Conservation (phyloP, 2,329 filamentous ascomycete species). For the Sporothrix euskadiensis region DNA sequence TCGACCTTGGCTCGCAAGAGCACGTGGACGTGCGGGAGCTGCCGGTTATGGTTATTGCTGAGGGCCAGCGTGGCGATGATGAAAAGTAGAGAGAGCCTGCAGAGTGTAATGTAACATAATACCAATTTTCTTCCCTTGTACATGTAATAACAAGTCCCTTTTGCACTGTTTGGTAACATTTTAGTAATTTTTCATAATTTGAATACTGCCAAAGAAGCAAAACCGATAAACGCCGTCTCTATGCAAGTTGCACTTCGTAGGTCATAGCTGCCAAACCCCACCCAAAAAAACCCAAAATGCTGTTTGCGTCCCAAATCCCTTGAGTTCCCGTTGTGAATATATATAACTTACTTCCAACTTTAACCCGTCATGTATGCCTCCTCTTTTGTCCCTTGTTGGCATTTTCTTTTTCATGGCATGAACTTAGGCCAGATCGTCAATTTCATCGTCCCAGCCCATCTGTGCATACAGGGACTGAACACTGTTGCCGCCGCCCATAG, state of each 20-base stretch:
- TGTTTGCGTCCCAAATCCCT: not conserved
- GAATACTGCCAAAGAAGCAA: not conserved
- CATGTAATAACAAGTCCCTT: not conserved
- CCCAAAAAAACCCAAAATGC: not conserved
- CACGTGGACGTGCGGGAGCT: constrained; percentile 75
- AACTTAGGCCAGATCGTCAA: constrained; percentile 36
- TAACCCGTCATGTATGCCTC: not conserved
- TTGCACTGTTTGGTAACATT: not conserved
- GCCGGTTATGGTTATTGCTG: constrained; percentile 63
- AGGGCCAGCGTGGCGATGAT: constrained; percentile 34
- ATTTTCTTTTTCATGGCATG: not conserved
- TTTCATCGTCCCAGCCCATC: constrained; percentile 61
- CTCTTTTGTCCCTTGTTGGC: not conserved
- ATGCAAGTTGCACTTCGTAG: constrained; percentile 22
- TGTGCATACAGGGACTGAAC: constrained; percentile 53
- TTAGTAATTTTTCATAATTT: not conserved
- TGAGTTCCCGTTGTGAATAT: not conserved
- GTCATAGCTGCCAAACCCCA: not conserved
- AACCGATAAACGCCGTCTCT: constrained; percentile 20
- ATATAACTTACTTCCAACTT: not conserved
- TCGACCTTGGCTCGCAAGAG: constrained; percentile 73
- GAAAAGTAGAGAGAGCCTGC: constrained; percentile 1
- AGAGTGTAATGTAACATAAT: not conserved
- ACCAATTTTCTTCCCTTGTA: constrained; percentile 4
- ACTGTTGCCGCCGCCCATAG: constrained; percentile 35